A percentile compares a stretch with the other conserved stretches of the same genome.
Evolutionary conservation across 768 basidiomycete genomes (phyloP).

Genomic region (Floccularia luteovirens): DNA sequence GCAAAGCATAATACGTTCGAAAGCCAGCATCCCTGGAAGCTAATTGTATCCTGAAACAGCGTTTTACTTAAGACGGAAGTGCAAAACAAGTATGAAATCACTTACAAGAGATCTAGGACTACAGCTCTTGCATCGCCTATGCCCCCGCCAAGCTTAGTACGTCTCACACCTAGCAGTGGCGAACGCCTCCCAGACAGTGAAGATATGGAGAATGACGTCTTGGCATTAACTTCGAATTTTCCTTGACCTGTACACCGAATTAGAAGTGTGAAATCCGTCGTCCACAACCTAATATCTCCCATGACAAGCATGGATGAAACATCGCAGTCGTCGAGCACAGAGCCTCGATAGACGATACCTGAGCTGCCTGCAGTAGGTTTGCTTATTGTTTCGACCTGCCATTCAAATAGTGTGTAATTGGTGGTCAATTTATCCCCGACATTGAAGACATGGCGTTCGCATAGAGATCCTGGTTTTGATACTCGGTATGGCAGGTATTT

Average conservation of each 20-base stretch:
- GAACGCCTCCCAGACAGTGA: constrained; percentile 10
- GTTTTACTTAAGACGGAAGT: not conserved
- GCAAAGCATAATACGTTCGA: constrained; percentile 3
- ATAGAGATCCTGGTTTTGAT: constrained; percentile 9
- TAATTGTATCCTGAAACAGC: constrained; percentile 4
- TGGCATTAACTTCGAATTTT: constrained; percentile 8
- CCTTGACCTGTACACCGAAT: constrained; percentile 9
- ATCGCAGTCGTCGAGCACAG: constrained; percentile 13
- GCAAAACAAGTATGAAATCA: not conserved
- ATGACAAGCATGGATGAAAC: constrained; percentile 11
- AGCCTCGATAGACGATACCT: constrained; percentile 12
- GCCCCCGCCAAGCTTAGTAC: not conserved
- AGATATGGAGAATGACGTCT: constrained; percentile 10
- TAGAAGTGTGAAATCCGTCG: constrained; percentile 10
- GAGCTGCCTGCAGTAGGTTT: constrained; percentile 10
- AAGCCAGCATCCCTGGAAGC: constrained; percentile 5
- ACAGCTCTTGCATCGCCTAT: constrained; percentile 1
- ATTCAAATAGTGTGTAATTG: constrained; percentile 13
- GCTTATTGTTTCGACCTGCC: constrained; percentile 9
- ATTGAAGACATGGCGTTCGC: constrained; percentile 12
- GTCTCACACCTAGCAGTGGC: constrained; percentile 7
- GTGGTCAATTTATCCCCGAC: constrained; percentile 15
- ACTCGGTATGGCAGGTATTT: constrained; percentile 7
- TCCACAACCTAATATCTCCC: constrained; percentile 10
- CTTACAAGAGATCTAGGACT: not conserved